Evolutionary conservation across 2,329 filamentous ascomycete species (phyloP).

Genomic region (Mycogone perniciosa): DNA sequence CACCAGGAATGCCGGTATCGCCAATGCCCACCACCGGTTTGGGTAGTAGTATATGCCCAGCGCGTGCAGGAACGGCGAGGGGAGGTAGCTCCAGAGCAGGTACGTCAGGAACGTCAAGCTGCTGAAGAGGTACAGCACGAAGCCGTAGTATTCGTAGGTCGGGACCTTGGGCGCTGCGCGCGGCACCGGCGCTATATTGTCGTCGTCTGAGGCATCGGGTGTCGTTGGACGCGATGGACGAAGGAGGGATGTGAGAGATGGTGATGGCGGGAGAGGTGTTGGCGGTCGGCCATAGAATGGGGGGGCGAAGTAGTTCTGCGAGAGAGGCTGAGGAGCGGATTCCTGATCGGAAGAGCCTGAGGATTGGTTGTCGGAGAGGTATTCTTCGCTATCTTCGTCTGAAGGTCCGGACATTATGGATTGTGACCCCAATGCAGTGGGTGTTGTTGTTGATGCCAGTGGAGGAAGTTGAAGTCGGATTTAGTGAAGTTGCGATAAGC

Average conservation of each 20-base stretch:
- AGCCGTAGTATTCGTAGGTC: slow-evolving; percentile 99
- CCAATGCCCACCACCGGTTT: slow-evolving; percentile 95
- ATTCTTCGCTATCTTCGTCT: slow-evolving; percentile 31
- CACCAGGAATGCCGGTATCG: slow-evolving; percentile 83
- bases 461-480: neutral
- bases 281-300: slow-evolving; percentile 98
- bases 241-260: slow-evolving; percentile 84
- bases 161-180: slow-evolving; percentile 87
- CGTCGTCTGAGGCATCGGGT: slow-evolving; percentile 84
- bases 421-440: neutral
- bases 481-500: neutral
- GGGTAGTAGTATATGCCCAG: slow-evolving; percentile 96
- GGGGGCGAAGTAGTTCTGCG: slow-evolving; percentile 58
- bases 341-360: slow-evolving; percentile 28
- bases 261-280: slow-evolving; percentile 85
- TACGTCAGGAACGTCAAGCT: slow-evolving; percentile 71
- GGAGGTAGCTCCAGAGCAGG: slow-evolving; percentile 81
- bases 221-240: slow-evolving; percentile 89
- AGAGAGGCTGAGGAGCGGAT: slow-evolving; percentile 38
- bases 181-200: slow-evolving; percentile 72
- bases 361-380: slow-evolving; percentile 29
- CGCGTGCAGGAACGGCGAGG: slow-evolving; percentile 83
- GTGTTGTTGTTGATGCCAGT: neutral
- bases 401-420: slow-evolving; percentile 26
- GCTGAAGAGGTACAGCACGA: slow-evolving; percentile 89